Evolutionary conservation across 345 rosid genomes (phyloP).

Genomic region (Cochlearia excelsa): DNA sequence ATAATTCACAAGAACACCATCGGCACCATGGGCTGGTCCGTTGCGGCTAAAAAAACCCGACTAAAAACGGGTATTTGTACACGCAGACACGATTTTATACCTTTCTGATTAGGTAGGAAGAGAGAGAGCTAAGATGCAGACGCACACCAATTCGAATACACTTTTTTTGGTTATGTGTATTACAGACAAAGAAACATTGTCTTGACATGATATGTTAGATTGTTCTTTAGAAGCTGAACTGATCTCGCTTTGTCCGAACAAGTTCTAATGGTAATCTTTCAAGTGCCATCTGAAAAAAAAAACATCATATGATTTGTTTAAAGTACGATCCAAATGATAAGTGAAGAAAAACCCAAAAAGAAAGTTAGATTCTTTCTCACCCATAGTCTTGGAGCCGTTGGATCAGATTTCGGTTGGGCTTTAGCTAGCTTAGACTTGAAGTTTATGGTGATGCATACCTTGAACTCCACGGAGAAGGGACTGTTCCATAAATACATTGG

Average conservation of each 20-base stretch:
- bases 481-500: slow-evolving; percentile 38
- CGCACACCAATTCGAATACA: no score
- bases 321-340: not conserved
- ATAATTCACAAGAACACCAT: no score
- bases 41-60: no score
- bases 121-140: no score
- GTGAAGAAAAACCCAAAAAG: not conserved
- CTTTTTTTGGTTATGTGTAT: not conserved
- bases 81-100: no score
- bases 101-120: not conserved
- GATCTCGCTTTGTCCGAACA: slow-evolving; percentile 56
- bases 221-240: slow-evolving; percentile 30
- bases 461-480: slow-evolving; percentile 86
- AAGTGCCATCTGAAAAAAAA: slow-evolving; percentile 55
- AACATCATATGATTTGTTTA: slow-evolving; percentile 1
- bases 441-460: slow-evolving; percentile 61
- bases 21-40: no score
- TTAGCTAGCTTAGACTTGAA: slow-evolving; percentile 65
- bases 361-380: slow-evolving; percentile 39
- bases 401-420: slow-evolving; percentile 67
- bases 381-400: slow-evolving; percentile 89
- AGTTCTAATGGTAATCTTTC: slow-evolving; percentile 85
- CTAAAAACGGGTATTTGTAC: no score
- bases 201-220: slow-evolving; percentile 5
- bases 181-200: slow-evolving; percentile 12